A percentile compares a stretch with the other conserved stretches of the same genome.
phyloP scores from a whole-genome alignment of 179 eudicot species.

The Actinidia arguta region DNA sequence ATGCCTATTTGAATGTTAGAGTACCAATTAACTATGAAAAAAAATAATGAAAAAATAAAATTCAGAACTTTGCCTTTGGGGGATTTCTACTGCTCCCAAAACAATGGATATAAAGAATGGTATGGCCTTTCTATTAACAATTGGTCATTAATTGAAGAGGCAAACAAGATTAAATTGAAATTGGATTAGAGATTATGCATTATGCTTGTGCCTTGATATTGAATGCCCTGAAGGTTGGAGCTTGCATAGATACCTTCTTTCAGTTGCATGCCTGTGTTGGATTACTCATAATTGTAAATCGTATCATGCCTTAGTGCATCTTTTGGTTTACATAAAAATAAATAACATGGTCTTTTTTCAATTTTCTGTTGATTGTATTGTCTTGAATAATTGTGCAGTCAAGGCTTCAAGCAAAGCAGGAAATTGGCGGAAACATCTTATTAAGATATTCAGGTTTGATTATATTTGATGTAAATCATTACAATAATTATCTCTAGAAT shows the following conservation, averaged over 20 bases:
- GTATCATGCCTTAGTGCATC: background rate
- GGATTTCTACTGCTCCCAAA: background rate
- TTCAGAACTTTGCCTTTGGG: background rate
- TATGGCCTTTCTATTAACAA: background rate
- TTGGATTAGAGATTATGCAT: background rate
- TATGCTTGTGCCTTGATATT: background rate
- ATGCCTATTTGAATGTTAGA: background rate
- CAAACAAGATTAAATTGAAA: background rate
- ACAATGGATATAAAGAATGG: no score
- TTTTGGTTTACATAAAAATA: background rate
- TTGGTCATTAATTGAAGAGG: background rate
- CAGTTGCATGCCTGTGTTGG: background rate
- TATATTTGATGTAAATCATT: background rate
- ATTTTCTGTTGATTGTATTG: background rate
- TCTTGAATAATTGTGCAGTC: constrained; percentile 61
- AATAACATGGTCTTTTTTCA: background rate
- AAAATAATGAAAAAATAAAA: background rate
- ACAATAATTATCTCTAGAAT: background rate
- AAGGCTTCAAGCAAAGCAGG: constrained; percentile 99
- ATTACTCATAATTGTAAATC: background rate
- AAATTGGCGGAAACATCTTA: constrained; percentile 72
- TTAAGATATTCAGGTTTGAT: constrained; percentile 83
- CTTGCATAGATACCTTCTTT: background rate
- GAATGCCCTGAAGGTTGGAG: background rate
- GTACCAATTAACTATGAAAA: background rate